phyloP scores from a whole-genome alignment of 2,329 filamentous ascomycete genomes.

The Zalaria obscura region DNA sequence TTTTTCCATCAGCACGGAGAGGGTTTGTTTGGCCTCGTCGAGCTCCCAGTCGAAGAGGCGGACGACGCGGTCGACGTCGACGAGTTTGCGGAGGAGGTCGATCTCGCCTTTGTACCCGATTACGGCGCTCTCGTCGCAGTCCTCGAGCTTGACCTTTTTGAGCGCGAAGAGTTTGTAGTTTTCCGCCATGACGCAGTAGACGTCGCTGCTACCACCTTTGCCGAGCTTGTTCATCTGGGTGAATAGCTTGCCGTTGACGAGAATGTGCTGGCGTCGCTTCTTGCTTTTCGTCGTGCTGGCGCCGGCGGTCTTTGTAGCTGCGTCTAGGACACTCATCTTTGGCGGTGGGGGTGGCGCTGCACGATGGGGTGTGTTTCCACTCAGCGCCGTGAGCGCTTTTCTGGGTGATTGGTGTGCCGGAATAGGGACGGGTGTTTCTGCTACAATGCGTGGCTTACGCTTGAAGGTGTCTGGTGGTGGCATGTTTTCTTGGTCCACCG shows the following conservation, averaged over 20 bases:
- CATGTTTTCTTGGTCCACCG: slow-evolving; percentile 76
- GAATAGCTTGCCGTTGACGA: slow-evolving; percentile 83
- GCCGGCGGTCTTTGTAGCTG: slow-evolving; percentile 71
- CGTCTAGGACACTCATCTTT: slow-evolving; percentile 93
- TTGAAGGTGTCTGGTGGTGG: slow-evolving; percentile 51
- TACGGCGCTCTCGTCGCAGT: slow-evolving; percentile 72
- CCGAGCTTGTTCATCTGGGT: slow-evolving; percentile 83
- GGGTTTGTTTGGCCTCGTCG: slow-evolving; percentile 77
- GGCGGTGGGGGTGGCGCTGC: slow-evolving; percentile 68
- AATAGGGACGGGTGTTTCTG: slow-evolving; percentile 24
- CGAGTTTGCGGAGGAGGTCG: slow-evolving; percentile 69
- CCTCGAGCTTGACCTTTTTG: slow-evolving; percentile 82
- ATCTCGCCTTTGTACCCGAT: slow-evolving; percentile 91
- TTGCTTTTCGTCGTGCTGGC: slow-evolving; percentile 60
- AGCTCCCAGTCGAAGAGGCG: slow-evolving; percentile 84
- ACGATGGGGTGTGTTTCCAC: slow-evolving; percentile 60
- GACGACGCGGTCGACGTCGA: slow-evolving; percentile 79
- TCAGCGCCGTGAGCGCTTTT: slow-evolving; percentile 37
- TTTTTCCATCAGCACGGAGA: slow-evolving; percentile 92
- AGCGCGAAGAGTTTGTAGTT: slow-evolving; percentile 91
- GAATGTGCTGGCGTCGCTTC: slow-evolving; percentile 70
- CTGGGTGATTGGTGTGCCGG: slow-evolving; percentile 17
- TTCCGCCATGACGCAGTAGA: slow-evolving; percentile 93
- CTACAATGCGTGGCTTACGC: slow-evolving; percentile 28
- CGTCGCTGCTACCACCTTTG: slow-evolving; percentile 81